These are phyloP conservation scores for Ophiocordyceps unilateralis DNA, from an alignment of 2,329 filamentous ascomycete genomes.

Conservation along the genomic window DNA sequence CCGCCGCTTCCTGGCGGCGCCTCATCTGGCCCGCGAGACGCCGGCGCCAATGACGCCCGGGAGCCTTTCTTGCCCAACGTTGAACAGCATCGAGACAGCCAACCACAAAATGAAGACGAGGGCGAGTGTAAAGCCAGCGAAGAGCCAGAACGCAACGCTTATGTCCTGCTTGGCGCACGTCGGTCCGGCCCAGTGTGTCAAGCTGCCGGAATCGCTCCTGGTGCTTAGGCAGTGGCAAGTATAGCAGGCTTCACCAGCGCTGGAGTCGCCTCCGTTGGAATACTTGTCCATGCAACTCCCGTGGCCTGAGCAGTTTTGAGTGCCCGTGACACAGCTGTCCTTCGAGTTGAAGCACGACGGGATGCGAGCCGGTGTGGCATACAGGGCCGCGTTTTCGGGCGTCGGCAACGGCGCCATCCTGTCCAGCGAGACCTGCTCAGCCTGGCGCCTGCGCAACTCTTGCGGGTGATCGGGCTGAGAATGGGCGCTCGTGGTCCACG, in stretches of 20 bases:
- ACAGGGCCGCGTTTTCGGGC: conserved; percentile 1
- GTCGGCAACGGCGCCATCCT: neutral
- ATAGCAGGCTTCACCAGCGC: conserved; percentile 44
- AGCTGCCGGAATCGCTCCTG: conserved; percentile 36
- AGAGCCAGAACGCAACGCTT: conserved; percentile 75
- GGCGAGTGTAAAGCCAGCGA: conserved; percentile 56
- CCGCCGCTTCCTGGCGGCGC: neutral
- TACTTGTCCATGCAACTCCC: conserved; percentile 60
- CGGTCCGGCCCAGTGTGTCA: conserved; percentile 64
- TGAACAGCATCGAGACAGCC: conserved; percentile 63
- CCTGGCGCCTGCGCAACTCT: conserved; percentile 30
- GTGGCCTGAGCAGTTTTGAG: conserved; percentile 67
- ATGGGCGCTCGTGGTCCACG: conserved; percentile 22
- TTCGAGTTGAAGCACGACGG: conserved; percentile 60
- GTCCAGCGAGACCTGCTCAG: conserved; percentile 22
- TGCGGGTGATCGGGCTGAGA: conserved; percentile 25
- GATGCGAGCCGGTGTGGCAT: conserved; percentile 26
- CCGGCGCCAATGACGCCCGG: conserved; percentile 94
- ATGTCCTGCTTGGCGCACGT: conserved; percentile 87
- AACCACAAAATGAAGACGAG: conserved; percentile 51
- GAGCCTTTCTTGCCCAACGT: conserved; percentile 70
- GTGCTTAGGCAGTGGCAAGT: conserved; percentile 58
- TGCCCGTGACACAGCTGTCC: conserved; percentile 50
- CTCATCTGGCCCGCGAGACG: conserved; percentile 54
- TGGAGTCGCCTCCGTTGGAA: conserved; percentile 20